Conservation (phyloP, 2,329 filamentous ascomycete genomes). For the Aspergillus pseudoviridinutans region DNA sequence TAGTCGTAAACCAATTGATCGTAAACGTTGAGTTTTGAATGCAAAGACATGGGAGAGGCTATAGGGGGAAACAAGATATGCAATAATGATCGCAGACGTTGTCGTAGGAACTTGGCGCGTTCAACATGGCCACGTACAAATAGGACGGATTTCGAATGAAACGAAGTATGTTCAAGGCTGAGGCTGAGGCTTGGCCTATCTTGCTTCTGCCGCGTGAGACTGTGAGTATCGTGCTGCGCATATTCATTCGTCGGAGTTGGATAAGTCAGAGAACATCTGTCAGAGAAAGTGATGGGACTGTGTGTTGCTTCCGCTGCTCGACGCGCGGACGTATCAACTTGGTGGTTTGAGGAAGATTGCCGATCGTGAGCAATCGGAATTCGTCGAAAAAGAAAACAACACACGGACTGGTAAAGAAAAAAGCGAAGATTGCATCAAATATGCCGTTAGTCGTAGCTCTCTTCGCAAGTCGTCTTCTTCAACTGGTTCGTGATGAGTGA, state of each 20-base stretch:
- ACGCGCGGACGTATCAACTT: conserved; percentile 4
- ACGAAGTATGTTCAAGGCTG: neutral
- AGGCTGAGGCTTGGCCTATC: neutral
- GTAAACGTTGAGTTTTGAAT: neutral
- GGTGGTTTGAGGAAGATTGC: neutral
- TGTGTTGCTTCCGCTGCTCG: conserved; percentile 9
- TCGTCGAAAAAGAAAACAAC: conserved; percentile 1
- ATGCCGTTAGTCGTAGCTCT: conserved; percentile 13
- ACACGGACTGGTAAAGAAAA: neutral
- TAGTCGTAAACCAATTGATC: neutral
- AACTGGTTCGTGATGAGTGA: conserved; percentile 10
- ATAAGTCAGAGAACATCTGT: conserved; percentile 9
- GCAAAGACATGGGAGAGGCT: neutral
- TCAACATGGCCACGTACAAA: neutral
- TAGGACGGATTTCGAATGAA: neutral
- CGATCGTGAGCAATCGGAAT: conserved; percentile 11
- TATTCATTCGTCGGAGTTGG: conserved; percentile 2
- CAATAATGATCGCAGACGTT: neutral
- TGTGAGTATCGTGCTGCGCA: neutral
- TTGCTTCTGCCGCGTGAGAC: neutral
- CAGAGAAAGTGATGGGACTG: conserved; percentile 7
- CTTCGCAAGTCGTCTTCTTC: conserved; percentile 16
- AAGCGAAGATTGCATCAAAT: conserved; percentile 3
- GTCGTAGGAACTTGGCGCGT: neutral
- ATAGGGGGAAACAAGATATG: neutral